Evolutionary conservation across 1,139 yeast genomes (phyloP).

Genomic region (Scheffersomyces cryptocercus): DNA sequence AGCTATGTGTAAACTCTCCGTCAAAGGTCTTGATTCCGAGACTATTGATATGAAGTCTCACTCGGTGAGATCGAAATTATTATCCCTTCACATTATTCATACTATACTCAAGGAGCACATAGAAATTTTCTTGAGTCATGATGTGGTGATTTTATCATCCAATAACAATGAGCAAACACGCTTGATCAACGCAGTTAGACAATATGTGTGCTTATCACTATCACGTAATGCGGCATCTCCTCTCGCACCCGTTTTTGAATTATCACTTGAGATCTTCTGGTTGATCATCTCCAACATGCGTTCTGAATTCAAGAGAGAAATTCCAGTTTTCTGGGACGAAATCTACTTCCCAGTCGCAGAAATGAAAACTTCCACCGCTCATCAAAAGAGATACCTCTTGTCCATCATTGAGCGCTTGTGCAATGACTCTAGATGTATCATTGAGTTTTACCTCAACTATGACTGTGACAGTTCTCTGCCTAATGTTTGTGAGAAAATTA

Average conservation of each 20-base stretch:
- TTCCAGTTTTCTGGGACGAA: constrained; percentile 90
- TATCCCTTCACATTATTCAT: constrained; percentile 86
- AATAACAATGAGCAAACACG: constrained; percentile 61
- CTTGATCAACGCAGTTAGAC: constrained; percentile 79
- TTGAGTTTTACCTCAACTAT: constrained; percentile 90
- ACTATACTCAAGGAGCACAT: constrained; percentile 84
- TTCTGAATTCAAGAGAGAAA: constrained; percentile 85
- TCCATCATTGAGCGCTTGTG: constrained; percentile 78
- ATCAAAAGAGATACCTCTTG: constrained; percentile 86
- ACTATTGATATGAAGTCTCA: constrained; percentile 84
- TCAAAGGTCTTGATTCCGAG: constrained; percentile 73
- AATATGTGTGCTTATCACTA: constrained; percentile 77
- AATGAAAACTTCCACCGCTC: constrained; percentile 86
- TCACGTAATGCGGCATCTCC: constrained; percentile 94
- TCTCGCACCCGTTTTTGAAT: constrained; percentile 87
- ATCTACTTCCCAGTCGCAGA: constrained; percentile 94
- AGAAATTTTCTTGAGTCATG: constrained; percentile 71
- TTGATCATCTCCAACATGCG: constrained; percentile 78
- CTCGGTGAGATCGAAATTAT: constrained; percentile 84
- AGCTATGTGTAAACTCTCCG: constrained; percentile 91
- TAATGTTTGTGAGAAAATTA: constrained; percentile 79
- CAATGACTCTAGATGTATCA: constrained; percentile 84
- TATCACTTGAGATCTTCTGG: constrained; percentile 93
- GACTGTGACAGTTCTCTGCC: constrained; percentile 89
- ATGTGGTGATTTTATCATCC: constrained; percentile 59